phyloP scores from a whole-genome alignment of 106 monocot species.

The Allium cepa region DNA sequence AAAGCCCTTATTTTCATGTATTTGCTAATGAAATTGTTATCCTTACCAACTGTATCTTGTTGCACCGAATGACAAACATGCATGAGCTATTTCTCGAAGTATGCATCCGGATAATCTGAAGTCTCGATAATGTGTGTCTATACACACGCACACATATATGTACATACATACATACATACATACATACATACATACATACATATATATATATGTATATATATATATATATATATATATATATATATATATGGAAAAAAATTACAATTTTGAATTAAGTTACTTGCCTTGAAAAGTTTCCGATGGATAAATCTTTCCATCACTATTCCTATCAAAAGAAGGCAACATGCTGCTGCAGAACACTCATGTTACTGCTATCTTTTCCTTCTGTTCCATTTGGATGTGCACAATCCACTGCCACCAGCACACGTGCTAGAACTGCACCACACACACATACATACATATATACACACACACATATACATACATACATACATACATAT shows the following conservation, averaged over 20 bases:
- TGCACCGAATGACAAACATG: too few relatives aligned
- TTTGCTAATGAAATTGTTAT: too few relatives aligned
- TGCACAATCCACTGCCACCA: conserved; percentile 24
- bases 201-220: too few relatives aligned
- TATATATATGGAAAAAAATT: not conserved
- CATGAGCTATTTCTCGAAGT: too few relatives aligned
- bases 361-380: conserved; percentile 24
- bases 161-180: too few relatives aligned
- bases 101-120: too few relatives aligned
- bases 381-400: conserved; percentile 30
- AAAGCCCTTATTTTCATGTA: too few relatives aligned
- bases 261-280: not conserved
- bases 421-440: conserved; percentile 26
- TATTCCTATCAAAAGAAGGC: conserved; percentile 56
- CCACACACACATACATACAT: too few relatives aligned
- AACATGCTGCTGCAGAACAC: conserved; percentile 51
- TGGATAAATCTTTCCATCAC: conserved; percentile 41
- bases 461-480: not conserved
- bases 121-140: too few relatives aligned
- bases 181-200: not conserved
- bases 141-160: too few relatives aligned
- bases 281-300: conserved; percentile 46
- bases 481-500: not conserved
- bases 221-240: not conserved
- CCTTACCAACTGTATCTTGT: too few relatives aligned